Base-by-base conservation (phyloP, 2,329 filamentous ascomycete genomes). In the Ceratocystis alfenasii region DNA sequence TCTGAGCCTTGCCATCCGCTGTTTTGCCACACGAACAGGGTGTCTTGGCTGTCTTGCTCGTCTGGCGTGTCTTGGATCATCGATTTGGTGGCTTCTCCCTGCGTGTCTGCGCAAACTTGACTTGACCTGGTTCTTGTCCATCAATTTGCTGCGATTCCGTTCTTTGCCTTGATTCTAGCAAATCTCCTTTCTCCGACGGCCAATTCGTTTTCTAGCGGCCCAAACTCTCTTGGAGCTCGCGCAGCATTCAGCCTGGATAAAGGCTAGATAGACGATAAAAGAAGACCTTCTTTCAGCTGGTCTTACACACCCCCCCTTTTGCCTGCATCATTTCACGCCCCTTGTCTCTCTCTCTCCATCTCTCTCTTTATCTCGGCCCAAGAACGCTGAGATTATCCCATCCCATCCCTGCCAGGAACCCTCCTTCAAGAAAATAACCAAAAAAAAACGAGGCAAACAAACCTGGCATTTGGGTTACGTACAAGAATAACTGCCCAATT, bases 331-430 rank as follows among this genome's bases (percentile, higher is more conserved):
- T 46, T 28, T 17, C 25, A 46, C 41, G 22, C 22, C 36, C 36
- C 36, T 17, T 41, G 33, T 22, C 60, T 12, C 60, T n/a, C 59
- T 20, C 46, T 22, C 17, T 20, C 60, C 12, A 4, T 22, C 60
- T 22, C 60, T 33, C 60, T 36, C n/a, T 45, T 22, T 36, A 36
- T 62, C 60, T 46, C 44, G 28, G 33, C 45, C 41, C 36, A 30
- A 44, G 41, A 48, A 41, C 36, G 3, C 36, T 62, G 60, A 22
- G 33, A 30, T 62, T 62, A 5, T 20, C 30, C 10, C 44, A 64
- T 55, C 62, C 62, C 46, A 64, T 55, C 62, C 62, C 46, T 64
- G 62, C 62, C 48, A 64, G 62, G 62, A 48, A 64, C 30, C 62
- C 48, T 28, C 44, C 62, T 30, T 30, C 25, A 28, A 36, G 33